A percentile compares a stretch with the other conserved stretches of the same genome.
These are phyloP conservation scores for Halocafeteria seosinensis DNA, from an alignment of 108 stramenopile genomes.

Conservation along the genomic window DNA sequence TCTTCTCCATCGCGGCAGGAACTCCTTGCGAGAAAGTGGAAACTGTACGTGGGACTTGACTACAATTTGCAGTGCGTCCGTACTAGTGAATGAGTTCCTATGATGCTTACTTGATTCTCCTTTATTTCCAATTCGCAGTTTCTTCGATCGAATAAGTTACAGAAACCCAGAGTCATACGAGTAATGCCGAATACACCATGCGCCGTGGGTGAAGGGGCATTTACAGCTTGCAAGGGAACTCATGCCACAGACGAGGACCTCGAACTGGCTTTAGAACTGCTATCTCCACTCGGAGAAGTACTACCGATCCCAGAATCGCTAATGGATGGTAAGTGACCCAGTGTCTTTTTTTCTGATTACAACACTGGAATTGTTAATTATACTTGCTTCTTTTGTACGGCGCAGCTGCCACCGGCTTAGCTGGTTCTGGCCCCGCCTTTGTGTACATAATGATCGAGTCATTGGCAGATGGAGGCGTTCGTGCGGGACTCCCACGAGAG, in stretches of 20 bases:
- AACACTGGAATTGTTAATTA: no score
- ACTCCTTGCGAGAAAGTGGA: no score
- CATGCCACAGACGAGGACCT: constrained; percentile 49
- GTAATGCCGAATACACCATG: constrained; percentile 91
- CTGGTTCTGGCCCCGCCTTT: constrained; percentile 80
- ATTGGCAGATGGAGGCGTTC: constrained; percentile 80
- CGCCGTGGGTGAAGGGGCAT: constrained; percentile 61
- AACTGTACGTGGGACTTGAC: no score
- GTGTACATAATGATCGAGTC: constrained; percentile 85
- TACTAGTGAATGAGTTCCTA: no score
- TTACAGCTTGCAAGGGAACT: constrained; percentile 52
- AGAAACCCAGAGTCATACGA: constrained; percentile 50
- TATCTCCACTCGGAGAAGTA: constrained; percentile 56
- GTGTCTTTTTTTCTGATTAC: no score
- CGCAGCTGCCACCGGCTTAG: constrained; percentile 80
- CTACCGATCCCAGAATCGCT: constrained; percentile 54
- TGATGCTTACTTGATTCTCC: no score
- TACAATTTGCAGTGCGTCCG: no score
- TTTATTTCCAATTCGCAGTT: no score
- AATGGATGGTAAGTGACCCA: constrained; percentile 16
- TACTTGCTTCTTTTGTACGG: no score
- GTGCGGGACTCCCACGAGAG: constrained; percentile 61
- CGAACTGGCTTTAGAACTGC: constrained; percentile 45
- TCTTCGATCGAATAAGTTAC: no score
- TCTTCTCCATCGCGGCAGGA: no score